These are phyloP conservation scores for Erysiphe neolycopersici DNA, from an alignment of 2,329 filamentous ascomycete genomes.

Conservation along the genomic window DNA sequence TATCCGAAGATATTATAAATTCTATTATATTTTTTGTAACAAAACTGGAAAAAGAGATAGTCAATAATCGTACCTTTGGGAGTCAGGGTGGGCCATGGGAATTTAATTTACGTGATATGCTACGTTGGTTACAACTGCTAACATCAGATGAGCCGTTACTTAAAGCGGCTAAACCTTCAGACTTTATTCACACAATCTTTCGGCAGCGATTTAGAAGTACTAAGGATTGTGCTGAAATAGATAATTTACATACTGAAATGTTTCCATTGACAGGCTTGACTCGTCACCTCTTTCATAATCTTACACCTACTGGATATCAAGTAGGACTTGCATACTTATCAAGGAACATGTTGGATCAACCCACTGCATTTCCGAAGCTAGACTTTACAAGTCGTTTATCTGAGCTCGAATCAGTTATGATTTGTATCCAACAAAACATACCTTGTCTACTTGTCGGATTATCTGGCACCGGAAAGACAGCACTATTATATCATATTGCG, in stretches of 20 bases:
- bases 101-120: slow-evolving; percentile 74
- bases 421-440: slow-evolving; percentile 65
- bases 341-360: slow-evolving; percentile 29
- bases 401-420: slow-evolving; percentile 62
- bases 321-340: slow-evolving; percentile 49
- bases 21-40: slow-evolving; percentile 60
- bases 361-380: slow-evolving; percentile 23
- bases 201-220: slow-evolving; percentile 61
- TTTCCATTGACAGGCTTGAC: slow-evolving; percentile 21
- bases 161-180: slow-evolving; percentile 29
- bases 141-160: slow-evolving; percentile 33
- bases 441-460: slow-evolving; percentile 73
- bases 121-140: slow-evolving; percentile 61
- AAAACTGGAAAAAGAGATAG: slow-evolving; percentile 45
- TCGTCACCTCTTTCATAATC: slow-evolving; percentile 45
- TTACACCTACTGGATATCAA: slow-evolving; percentile 40
- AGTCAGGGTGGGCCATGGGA: slow-evolving; percentile 65
- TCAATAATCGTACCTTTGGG: slow-evolving; percentile 29
- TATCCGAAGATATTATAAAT: slow-evolving; percentile 30
- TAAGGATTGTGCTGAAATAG: slow-evolving; percentile 38
- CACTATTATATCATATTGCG: slow-evolving; percentile 56
- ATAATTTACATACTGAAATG: slow-evolving; percentile 35
- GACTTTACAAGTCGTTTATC: slow-evolving; percentile 30
- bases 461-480: slow-evolving; percentile 68
- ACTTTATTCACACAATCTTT: slow-evolving; percentile 64